phyloP scores from a whole-genome alignment of 306 rosid species.

The Sphenostylis stenocarpa region DNA sequence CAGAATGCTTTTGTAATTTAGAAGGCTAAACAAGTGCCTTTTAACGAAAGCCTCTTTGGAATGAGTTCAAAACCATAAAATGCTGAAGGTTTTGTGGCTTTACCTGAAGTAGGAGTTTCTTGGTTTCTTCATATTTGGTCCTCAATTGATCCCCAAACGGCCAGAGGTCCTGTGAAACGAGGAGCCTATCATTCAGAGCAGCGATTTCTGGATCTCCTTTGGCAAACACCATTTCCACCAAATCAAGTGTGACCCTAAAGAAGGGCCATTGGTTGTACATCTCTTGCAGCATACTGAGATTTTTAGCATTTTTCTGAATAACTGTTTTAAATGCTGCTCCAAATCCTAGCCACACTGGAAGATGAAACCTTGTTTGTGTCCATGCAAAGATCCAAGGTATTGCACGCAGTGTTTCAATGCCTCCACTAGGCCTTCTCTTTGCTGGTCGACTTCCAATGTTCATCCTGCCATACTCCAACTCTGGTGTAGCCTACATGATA shows the following conservation, averaged over 20 bases:
- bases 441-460: constrained; percentile 97
- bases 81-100: not conserved
- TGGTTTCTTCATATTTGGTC: constrained; percentile 74
- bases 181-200: constrained; percentile 74
- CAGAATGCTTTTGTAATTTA: not conserved
- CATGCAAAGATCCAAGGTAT: constrained; percentile 99
- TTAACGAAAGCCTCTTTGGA: too few species aligned
- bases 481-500: constrained; percentile 87
- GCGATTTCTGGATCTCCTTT: constrained; percentile 94
- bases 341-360: constrained; percentile 97
- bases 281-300: constrained; percentile 75
- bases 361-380: constrained; percentile 98
- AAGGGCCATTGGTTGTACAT: constrained; percentile 97
- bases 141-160: constrained; percentile 77
- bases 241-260: constrained; percentile 93
- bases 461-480: constrained; percentile 97
- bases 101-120: constrained; percentile 80
- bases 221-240: constrained; percentile 99
- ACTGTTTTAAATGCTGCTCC: constrained; percentile 73
- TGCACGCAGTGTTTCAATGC: constrained; percentile 97
- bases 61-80: not conserved
- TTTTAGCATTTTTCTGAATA: constrained; percentile 67
- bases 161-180: constrained; percentile 85
- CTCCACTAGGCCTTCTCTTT: constrained; percentile 95
- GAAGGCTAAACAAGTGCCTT: too few species aligned